Evolutionary conservation across 2,329 filamentous ascomycete species (phyloP).

Genomic region (Cercospora berteroae): DNA sequence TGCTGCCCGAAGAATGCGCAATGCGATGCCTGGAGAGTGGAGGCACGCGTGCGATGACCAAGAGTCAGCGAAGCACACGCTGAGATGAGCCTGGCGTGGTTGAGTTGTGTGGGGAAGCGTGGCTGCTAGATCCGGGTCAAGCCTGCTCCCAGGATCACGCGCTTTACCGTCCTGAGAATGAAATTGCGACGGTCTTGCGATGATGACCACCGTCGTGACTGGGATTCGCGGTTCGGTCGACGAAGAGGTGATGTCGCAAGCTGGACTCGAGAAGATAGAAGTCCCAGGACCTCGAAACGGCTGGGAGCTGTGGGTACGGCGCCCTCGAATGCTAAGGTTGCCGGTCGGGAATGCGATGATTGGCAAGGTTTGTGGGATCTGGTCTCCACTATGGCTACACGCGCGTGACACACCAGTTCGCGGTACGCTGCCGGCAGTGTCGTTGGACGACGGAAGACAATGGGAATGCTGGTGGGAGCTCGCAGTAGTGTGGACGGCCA

Average conservation of each 20-base stretch:
- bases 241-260: slow-evolving; percentile 15
- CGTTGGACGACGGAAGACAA: neutral
- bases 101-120: slow-evolving; percentile 21
- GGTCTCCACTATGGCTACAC: slow-evolving; percentile 15
- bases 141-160: neutral
- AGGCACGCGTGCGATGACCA: slow-evolving; percentile 12
- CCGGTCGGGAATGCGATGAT: slow-evolving; percentile 21
- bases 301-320: slow-evolving; percentile 25
- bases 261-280: slow-evolving; percentile 19
- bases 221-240: neutral
- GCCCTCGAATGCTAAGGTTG: slow-evolving; percentile 19
- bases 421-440: slow-evolving; percentile 6
- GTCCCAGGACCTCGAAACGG: slow-evolving; percentile 16
- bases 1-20: slow-evolving; percentile 7
- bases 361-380: slow-evolving; percentile 23
- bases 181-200: neutral
- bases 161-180: neutral
- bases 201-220: neutral
- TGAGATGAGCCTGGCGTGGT: slow-evolving; percentile 2
- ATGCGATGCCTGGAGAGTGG: slow-evolving; percentile 12
- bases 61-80: slow-evolving; percentile 3
- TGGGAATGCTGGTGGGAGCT: neutral
- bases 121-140: slow-evolving; percentile 3
- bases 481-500: neutral
- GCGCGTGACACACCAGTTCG: slow-evolving; percentile 19